Base-by-base conservation (phyloP, 2,329 filamentous ascomycete genomes). In the Cladorrhinum sp. region DNA sequence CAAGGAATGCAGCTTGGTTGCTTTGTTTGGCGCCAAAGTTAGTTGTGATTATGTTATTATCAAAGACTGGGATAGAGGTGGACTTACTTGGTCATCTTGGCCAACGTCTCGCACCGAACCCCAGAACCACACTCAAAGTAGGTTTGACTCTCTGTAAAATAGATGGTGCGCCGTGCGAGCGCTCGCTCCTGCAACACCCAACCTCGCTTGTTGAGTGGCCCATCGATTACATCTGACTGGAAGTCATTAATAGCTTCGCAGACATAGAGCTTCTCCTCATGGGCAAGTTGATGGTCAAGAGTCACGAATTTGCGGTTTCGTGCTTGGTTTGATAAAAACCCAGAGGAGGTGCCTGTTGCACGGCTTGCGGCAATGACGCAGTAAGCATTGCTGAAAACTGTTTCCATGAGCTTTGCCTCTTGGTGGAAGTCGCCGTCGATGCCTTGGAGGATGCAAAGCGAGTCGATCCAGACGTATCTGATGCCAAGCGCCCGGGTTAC, bases 161-260 rank as follows among this genome's bases (percentile, higher is more conserved):
- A 74, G 8, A 78, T 73, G 0, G 73, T 75, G 10, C 76, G 68
- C 18, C 71, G 66, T 0, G 75, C 71, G 2, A 78, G 53, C 0
- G 69, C 72, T 20, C 71, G 57, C 60, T 77, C 75, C 54, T 77
- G 75, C 7, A 77, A 29, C 0, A 77, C 75, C 76, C 75, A 77
- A 0, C 72, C 75, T 5, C 76, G 66, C 5, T 61, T 64, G 51
- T 71, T 77, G 2, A 78, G 62, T 2, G 61, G 24, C 1, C 72
- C 67, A 1, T 72, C 48, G 5, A 72, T 56, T 0, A 76, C 73
- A n/a, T 77, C 62, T 3, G 25, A 16, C 3, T 50, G 32, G 23
- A 64, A 62, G 10, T 64, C 25, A 16, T 64, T 60, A 0, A 50
- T 25, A 8, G 50, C 36, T 3, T 23, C 18, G 16, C 57, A 58